Percentiles rank a stretch among this genome's conserved stretches.
Evolutionary conservation across 2,329 filamentous ascomycete genomes (phyloP).

Genomic region (Pleoardoris graminearum): DNA sequence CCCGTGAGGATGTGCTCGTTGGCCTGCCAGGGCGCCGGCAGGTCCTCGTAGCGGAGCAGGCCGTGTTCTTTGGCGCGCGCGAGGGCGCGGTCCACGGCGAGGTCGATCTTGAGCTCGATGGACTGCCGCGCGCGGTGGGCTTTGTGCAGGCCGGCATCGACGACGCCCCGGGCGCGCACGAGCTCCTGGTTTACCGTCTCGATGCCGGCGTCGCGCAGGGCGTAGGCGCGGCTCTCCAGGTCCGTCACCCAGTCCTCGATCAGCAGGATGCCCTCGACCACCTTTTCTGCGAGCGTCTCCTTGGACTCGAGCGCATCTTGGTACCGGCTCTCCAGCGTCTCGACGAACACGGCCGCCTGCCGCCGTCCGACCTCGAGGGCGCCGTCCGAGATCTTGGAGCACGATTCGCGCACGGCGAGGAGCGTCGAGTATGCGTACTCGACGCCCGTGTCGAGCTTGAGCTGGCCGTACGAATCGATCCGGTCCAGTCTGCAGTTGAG

Average conservation of each 20-base stretch:
- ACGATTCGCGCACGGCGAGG: conserved; percentile 82
- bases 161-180: conserved; percentile 71
- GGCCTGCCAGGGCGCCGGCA: conserved; percentile 89
- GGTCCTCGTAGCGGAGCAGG: conserved; percentile 83
- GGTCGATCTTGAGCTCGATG: conserved; percentile 66
- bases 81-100: conserved; percentile 81
- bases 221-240: conserved; percentile 79
- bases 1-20: conserved; percentile 91
- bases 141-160: conserved; percentile 79
- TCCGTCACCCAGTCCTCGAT: conserved; percentile 85
- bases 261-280: conserved; percentile 80
- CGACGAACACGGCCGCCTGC: conserved; percentile 84
- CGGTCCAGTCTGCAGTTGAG: conserved; percentile 85
- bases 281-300: conserved; percentile 89
- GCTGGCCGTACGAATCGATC: conserved; percentile 83
- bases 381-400: conserved; percentile 86
- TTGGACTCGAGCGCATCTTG: conserved; percentile 82
- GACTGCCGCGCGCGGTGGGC: conserved; percentile 77
- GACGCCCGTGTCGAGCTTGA: conserved; percentile 81
- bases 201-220: conserved; percentile 76
- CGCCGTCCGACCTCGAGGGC: conserved; percentile 84
- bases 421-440: conserved; percentile 83
- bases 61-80: conserved; percentile 75
- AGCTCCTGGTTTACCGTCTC: conserved; percentile 80
- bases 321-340: conserved; percentile 86